These are phyloP conservation scores for Exserohilum rostratum DNA, from an alignment of 2,329 filamentous ascomycete species.

Conservation along the genomic window DNA sequence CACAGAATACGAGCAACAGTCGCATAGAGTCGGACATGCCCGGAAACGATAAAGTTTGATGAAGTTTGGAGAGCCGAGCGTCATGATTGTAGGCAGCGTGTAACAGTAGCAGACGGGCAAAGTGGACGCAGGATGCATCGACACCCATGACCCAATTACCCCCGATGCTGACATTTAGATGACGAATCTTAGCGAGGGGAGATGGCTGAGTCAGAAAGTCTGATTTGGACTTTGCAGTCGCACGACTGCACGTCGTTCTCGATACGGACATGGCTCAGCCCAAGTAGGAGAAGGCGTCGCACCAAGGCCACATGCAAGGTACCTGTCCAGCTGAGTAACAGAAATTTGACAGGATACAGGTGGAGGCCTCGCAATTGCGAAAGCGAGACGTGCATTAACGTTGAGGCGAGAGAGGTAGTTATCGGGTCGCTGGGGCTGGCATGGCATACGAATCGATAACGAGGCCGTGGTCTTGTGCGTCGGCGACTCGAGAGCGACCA, in stretches of 20 bases:
- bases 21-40: slow-evolving; percentile 6
- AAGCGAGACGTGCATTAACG: slow-evolving; percentile 11
- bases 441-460: background rate
- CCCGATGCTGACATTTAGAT: slow-evolving; percentile 15
- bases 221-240: slow-evolving; percentile 4
- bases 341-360: slow-evolving; percentile 10
- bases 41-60: background rate
- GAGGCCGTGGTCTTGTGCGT: background rate
- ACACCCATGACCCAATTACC: background rate
- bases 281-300: slow-evolving; percentile 10
- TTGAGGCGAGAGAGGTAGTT: slow-evolving; percentile 1
- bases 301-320: slow-evolving; percentile 13
- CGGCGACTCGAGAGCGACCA: background rate
- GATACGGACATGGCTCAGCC: slow-evolving; percentile 3
- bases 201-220: slow-evolving; percentile 5
- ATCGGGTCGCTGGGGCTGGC: slow-evolving; percentile 1
- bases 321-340: slow-evolving; percentile 4
- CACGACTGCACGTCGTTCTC: slow-evolving; percentile 21
- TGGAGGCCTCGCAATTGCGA: slow-evolving; percentile 4
- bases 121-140: slow-evolving; percentile 11
- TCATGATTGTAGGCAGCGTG: slow-evolving; percentile 7
- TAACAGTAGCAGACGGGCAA: slow-evolving; percentile 7
- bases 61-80: slow-evolving; percentile 10
- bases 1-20: slow-evolving; percentile 4
- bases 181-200: slow-evolving; percentile 16